phyloP scores from a whole-genome alignment of 495 filamentous ascomycete genomes.

The Podospora anserina region DNA sequence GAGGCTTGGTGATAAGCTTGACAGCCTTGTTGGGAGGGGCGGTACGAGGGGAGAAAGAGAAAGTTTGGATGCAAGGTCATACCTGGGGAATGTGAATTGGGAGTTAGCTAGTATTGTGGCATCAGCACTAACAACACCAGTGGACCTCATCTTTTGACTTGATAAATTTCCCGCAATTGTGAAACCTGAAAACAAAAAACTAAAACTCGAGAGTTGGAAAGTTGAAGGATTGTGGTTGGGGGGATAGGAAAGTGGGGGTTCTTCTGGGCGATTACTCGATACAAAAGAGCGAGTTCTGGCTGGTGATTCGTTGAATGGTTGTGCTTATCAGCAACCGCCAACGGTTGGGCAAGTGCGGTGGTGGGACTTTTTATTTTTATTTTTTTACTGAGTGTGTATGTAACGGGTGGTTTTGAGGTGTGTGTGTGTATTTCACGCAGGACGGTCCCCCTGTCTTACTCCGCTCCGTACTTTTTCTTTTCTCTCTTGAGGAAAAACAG shows the following conservation, averaged over 20 bases:
- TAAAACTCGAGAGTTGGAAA: background rate
- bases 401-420: background rate
- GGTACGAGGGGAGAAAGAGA: background rate
- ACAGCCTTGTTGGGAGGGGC: background rate
- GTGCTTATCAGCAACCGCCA: constrained; percentile 8
- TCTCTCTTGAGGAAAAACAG: background rate
- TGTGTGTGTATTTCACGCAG: background rate
- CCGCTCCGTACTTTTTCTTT: background rate
- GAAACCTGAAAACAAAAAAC: background rate
- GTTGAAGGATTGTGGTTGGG: background rate
- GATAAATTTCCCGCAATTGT: background rate
- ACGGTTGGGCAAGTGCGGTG: too few species aligned
- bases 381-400: background rate
- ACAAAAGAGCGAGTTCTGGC: constrained; percentile 3
- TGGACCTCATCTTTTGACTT: background rate
- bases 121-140: too few species aligned
- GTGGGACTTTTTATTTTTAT: background rate
- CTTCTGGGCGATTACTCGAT: background rate
- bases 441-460: background rate
- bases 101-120: too few species aligned
- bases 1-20: background rate
- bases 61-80: background rate
- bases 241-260: background rate
- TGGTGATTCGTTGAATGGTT: constrained; percentile 10
- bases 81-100: background rate